A percentile compares a stretch with the other conserved stretches of the same genome.
phyloP scores from a whole-genome alignment of 2,329 filamentous ascomycete species.

The Gliomastix tumulicola region DNA sequence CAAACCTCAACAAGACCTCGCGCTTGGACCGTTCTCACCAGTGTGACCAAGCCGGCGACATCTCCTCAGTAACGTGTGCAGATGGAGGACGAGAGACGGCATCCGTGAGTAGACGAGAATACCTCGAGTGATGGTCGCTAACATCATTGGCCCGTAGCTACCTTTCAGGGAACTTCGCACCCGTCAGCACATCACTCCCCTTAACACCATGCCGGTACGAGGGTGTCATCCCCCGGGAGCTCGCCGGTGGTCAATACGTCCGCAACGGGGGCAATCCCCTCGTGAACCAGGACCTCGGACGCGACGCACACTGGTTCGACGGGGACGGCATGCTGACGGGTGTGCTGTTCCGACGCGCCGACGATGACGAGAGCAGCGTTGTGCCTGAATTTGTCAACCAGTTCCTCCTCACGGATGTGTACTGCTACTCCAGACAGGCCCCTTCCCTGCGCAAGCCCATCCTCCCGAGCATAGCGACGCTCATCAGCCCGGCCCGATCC shows the following conservation, averaged over 20 bases:
- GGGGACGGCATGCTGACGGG: conserved; percentile 70
- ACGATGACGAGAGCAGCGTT: conserved; percentile 28
- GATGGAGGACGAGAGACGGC: too few species aligned
- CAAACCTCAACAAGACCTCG: too few species aligned
- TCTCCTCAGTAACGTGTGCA: too few species aligned
- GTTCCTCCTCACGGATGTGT: conserved; percentile 62
- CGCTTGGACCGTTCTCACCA: too few species aligned
- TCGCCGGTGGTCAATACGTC: conserved; percentile 64
- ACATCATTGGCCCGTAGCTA: conserved; percentile 41
- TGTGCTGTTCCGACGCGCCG: conserved; percentile 46
- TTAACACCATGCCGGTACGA: conserved; percentile 50
- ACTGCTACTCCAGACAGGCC: conserved; percentile 43
- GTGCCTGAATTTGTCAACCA: conserved; percentile 62
- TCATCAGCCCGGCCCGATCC: conserved; percentile 52
- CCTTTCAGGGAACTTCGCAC: conserved; percentile 63
- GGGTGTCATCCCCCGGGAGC: conserved; percentile 55
- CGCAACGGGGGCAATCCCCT: conserved; percentile 66
- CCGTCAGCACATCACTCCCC: conserved; percentile 46
- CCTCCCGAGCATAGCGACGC: conserved; percentile 59
- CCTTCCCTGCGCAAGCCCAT: conserved; percentile 45
- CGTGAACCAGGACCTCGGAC: conserved; percentile 49
- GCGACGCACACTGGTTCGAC: conserved; percentile 68
- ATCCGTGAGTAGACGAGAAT: too few species aligned
- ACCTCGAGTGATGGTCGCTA: too few species aligned
- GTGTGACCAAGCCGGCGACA: too few species aligned